These are phyloP conservation scores for Globisporangium irregulare DNA, from an alignment of 352 stramenopile species.

Conservation along the genomic window DNA sequence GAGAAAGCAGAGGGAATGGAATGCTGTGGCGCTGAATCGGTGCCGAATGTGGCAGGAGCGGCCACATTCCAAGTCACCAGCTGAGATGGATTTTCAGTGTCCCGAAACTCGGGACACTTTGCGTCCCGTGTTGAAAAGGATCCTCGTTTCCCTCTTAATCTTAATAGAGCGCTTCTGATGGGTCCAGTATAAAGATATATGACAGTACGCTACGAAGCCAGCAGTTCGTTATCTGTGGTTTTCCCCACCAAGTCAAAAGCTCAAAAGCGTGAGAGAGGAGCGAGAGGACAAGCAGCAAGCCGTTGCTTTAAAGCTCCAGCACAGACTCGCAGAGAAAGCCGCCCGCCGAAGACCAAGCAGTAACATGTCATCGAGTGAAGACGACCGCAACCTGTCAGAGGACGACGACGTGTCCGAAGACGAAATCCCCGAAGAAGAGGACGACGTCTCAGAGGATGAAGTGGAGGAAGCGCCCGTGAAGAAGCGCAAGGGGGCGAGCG, in stretches of 20 bases:
- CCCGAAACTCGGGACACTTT: neutral
- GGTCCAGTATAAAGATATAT: neutral
- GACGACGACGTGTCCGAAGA: constrained; percentile 49
- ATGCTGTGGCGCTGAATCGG: neutral
- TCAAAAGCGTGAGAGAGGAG: neutral
- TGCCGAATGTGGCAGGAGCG: neutral
- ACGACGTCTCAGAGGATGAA: constrained; percentile 39
- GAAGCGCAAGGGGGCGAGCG: constrained; percentile 63
- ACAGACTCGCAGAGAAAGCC: neutral
- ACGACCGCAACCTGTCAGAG: constrained; percentile 77
- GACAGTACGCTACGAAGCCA: neutral
- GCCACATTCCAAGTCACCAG: neutral
- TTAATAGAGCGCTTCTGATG: neutral
- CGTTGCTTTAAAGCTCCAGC: neutral
- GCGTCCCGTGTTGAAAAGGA: neutral
- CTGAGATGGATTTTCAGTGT: neutral
- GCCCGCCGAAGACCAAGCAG: neutral
- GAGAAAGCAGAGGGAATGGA: constrained; percentile 1
- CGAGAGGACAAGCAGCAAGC: constrained; percentile 2
- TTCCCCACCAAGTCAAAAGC: neutral
- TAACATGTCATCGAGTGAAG: constrained; percentile 85
- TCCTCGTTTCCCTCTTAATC: neutral
- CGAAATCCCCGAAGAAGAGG: constrained; percentile 72
- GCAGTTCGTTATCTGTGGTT: neutral
- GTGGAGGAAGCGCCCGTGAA: constrained; percentile 50